Base-by-base conservation (phyloP, 164 flowering plant species). In the Buxus sempervirens region DNA sequence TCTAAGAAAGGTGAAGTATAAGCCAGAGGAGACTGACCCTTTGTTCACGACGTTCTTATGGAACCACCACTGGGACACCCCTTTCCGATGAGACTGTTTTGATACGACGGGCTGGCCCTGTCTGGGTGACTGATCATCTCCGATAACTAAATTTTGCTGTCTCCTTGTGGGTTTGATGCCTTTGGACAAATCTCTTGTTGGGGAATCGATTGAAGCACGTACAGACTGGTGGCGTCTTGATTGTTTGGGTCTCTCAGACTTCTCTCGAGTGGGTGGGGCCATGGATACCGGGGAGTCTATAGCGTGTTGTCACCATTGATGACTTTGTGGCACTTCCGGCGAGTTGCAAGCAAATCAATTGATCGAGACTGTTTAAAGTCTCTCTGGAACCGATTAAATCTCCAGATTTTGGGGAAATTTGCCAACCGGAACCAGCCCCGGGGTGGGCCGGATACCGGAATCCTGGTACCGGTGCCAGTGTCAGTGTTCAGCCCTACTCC, bases 81-180 rank as follows among this genome's bases (percentile, higher is more conserved):
- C 63, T 82, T 82, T 45, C 61, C 70, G 74, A 7, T 77, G 82
- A 22, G 82, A 62, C 7, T 72, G 72, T 60, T 73, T 78, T 5
- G 81, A 79, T 23, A 71, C 7, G 54, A 23, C 25, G 10, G 83
- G 76, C 15, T 9, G 55, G 1, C 74, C 80, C 9, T 32, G 57
- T 15, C 63, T 36, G 1, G 72, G 21, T 9, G 79, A 69, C 9
- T 66, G n/a, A n/a, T n/a, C 74, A 3, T 10, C 2, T 15, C 67
- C 74, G 2, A 12, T 27, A 18, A 26, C 51, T 19, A 48, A 10
- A 41, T 15, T 54, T 19, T 63, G 53, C 62, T 25, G 32, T 51
- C 79, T 54, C 63, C 79, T 61, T 36, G 64, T 14, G 10, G 59
- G 56, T 59, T 71, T 69, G 42, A 55, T 25, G 25, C 71, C 48